Conservation (phyloP, 2,329 filamentous ascomycete genomes). For the Aureobasidium sp. region DNA sequence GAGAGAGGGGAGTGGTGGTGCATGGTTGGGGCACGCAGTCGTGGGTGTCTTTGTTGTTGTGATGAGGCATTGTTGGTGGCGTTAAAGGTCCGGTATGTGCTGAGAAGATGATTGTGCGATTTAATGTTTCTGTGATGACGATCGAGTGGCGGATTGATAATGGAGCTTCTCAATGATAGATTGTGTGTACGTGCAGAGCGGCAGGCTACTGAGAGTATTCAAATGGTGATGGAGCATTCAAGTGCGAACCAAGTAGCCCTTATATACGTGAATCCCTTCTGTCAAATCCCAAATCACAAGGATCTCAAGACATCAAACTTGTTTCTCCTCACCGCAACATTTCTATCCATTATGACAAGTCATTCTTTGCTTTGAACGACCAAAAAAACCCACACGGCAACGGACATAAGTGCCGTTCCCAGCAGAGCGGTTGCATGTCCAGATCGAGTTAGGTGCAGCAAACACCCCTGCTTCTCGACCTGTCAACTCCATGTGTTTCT, state of each 20-base stretch:
- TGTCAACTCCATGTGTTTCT: not conserved
- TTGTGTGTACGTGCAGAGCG: not conserved
- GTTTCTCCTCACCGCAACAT: not conserved
- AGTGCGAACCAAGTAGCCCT: not conserved
- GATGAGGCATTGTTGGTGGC: not conserved
- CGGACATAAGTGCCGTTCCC: not conserved
- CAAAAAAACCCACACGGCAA: not conserved
- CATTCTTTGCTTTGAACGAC: too few species aligned
- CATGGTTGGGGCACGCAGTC: not conserved
- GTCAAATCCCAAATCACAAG: too few species aligned
- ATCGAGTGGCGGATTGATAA: not conserved
- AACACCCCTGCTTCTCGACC: not conserved
- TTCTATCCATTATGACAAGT: constrained; percentile 1
- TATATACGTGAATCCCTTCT: too few species aligned
- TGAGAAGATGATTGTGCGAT: not conserved
- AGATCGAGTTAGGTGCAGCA: not conserved
- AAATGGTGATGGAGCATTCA: not conserved
- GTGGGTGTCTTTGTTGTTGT: not conserved
- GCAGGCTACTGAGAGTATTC: not conserved
- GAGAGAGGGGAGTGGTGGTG: not conserved
- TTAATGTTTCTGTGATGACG: not conserved
- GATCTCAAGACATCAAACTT: not conserved
- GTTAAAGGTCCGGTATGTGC: not conserved
- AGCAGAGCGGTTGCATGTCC: not conserved
- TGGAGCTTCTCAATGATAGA: not conserved